These are phyloP conservation scores for Gastrodia elata DNA, from an alignment of 106 monocot genomes.

Conservation along the genomic window DNA sequence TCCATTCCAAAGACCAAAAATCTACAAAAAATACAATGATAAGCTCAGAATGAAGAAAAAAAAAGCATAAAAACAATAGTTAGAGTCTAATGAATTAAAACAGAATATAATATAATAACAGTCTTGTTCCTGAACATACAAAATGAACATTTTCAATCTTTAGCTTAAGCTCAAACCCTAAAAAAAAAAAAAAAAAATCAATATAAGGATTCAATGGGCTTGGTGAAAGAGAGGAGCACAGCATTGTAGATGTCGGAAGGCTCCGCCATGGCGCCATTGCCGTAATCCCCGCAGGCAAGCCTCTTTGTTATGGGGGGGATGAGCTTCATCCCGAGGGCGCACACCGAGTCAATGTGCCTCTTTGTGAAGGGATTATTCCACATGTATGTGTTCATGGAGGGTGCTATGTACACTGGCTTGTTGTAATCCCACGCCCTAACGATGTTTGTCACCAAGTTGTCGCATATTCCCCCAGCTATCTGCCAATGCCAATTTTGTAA, in stretches of 20 bases:
- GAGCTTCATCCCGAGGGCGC: constrained; percentile 44
- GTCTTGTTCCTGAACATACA: too few species aligned
- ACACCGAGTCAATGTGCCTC: constrained; percentile 45
- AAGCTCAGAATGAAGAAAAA: too few species aligned
- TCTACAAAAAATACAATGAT: too few species aligned
- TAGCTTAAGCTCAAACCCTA: too few species aligned
- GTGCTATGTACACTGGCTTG: constrained; percentile 86
- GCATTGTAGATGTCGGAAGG: constrained; percentile 48
- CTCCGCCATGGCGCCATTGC: constrained; percentile 98
- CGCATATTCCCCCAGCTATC: constrained; percentile 93
- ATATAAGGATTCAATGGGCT: too few species aligned
- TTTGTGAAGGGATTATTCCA: constrained; percentile 89
- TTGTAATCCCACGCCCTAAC: constrained; percentile 88
- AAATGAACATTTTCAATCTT: too few species aligned
- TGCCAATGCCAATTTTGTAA: constrained; percentile 12
- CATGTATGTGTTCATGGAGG: constrained; percentile 98
- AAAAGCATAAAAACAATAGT: too few species aligned
- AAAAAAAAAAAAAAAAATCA: too few species aligned
- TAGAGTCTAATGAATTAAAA: too few species aligned
- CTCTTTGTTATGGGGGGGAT: constrained; percentile 74
- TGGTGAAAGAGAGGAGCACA: constrained; percentile 33
- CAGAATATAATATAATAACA: too few species aligned
- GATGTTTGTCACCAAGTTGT: constrained; percentile 88
- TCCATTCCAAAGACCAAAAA: too few species aligned
- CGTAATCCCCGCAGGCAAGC: constrained; percentile 89